Evolutionary conservation across 2,329 filamentous ascomycete genomes (phyloP), one percentile per base, ranked within the genome.

Genomic region (Fusarium sp.): DNA sequence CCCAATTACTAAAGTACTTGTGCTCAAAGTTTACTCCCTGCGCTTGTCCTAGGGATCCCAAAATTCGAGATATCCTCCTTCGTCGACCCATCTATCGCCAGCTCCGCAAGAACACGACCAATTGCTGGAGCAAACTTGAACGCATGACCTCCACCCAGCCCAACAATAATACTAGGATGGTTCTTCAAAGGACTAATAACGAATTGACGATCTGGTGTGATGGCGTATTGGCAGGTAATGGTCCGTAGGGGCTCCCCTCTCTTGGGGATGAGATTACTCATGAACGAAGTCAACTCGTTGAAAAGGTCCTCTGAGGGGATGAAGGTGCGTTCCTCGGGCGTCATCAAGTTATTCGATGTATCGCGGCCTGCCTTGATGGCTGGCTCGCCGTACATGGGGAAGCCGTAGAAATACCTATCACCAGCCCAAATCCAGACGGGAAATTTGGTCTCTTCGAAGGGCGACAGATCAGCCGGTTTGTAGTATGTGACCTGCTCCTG

Each of bases 91-190:
- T 74, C 72, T 19, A 74, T 62, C 1, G 72, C 72, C 11, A 74
- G 58, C 39, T 74, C 72, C 0, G 72, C 72, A 19, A 72, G 35
- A 33, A 73, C 70, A 30, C 71, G 70, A 0, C 72, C 72, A 9
- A 74, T 72, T 0, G 72, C 71, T 4, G 72, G 72, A 0, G 72
- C 67, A 48, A 73, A 74, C 23, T 74, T 74, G 45, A 74, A 74
- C 0, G 59, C 72, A 51, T 73, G 72, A 0, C 59, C 71, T 35
- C 62, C 71, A 2, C 71, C 69, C 4, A 74, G 33, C 1, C 56
- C 72, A 0, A 74, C n/a, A 14, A 74, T 61, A 1, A 74, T 57
- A 48, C 72, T 44, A 0, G 55, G 47, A 2, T 74, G 41, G 6
- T 45, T 56, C 25, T 65, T 56, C 11, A 74, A 22, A 0, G 68